Conservation (phyloP, 306 rosid species). For the Vigna unguiculata region DNA sequence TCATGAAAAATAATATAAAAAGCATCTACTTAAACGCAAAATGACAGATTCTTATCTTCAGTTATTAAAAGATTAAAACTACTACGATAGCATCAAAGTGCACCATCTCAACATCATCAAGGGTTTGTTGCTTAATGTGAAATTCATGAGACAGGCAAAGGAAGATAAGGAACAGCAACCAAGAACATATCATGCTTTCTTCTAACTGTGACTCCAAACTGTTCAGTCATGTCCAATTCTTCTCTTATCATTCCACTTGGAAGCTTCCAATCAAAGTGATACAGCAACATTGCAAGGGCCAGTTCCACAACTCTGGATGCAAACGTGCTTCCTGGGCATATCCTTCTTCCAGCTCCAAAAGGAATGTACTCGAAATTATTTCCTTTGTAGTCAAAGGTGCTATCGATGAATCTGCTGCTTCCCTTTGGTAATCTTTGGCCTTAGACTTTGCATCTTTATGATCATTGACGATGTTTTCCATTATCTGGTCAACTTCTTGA, state of each 20-base stretch:
- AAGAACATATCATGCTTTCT: background rate
- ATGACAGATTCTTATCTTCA: too few relatives aligned
- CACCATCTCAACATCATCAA: too few relatives aligned
- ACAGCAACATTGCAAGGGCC: conserved; percentile 36
- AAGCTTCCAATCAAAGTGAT: conserved; percentile 47
- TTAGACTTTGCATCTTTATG: background rate
- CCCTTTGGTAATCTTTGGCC: background rate
- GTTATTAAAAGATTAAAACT: too few relatives aligned
- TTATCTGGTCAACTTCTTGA: background rate
- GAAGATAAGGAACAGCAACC: background rate
- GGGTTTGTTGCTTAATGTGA: background rate
- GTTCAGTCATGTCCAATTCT: conserved; percentile 25
- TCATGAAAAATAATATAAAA: too few relatives aligned
- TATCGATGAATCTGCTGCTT: conserved; percentile 23
- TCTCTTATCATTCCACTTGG: conserved; percentile 24
- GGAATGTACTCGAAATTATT: conserved; percentile 44
- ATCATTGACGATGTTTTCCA: conserved; percentile 8
- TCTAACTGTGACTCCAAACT: background rate
- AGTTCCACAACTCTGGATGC: conserved; percentile 29
- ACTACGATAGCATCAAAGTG: too few relatives aligned
- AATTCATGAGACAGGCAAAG: background rate
- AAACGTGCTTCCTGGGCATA: conserved; percentile 43
- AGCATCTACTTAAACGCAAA: too few relatives aligned
- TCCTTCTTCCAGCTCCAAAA: conserved; percentile 55
- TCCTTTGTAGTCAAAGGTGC: conserved; percentile 39